A percentile compares a stretch with the other conserved stretches of the same genome.
Evolutionary conservation across 2,329 filamentous ascomycete genomes (phyloP).

Genomic region (Paecilomyces fulvus): DNA sequence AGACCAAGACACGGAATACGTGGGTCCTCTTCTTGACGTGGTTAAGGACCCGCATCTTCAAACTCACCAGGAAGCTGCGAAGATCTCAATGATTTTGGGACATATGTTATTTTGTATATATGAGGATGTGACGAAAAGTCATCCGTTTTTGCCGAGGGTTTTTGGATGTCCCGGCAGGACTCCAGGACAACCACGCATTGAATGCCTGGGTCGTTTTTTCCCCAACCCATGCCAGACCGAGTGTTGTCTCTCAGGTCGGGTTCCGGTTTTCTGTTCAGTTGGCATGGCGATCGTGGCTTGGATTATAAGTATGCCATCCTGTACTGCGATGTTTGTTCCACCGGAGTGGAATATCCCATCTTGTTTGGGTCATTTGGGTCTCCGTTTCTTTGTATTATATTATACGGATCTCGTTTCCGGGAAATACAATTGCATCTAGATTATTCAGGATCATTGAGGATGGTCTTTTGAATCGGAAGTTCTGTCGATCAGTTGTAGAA

Average conservation of each 20-base stretch:
- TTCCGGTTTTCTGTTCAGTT: neutral
- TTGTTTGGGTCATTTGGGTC: neutral
- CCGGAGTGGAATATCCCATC: neutral
- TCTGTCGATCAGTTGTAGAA: neutral
- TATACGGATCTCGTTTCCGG: neutral
- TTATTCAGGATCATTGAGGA: too few relatives aligned
- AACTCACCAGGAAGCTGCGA: slow-evolving; percentile 34
- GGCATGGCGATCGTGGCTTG: neutral
- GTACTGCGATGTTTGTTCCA: neutral
- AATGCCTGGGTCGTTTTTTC: neutral
- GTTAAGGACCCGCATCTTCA: slow-evolving; percentile 48
- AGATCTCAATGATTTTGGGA: neutral
- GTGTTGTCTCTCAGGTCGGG: neutral
- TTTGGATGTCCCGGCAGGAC: neutral
- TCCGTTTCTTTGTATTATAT: neutral
- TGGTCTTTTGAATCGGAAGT: neutral
- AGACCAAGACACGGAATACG: slow-evolving; percentile 26
- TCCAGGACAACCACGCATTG: neutral
- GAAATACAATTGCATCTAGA: neutral
- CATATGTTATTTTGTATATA: neutral
- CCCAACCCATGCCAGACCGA: neutral
- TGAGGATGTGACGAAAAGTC: neutral
- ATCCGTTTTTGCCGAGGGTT: neutral
- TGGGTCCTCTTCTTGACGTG: slow-evolving; percentile 51
- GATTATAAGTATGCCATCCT: neutral